Conservation (phyloP, 805 yeast genomes). For the Metschnikowia henanensis region DNA sequence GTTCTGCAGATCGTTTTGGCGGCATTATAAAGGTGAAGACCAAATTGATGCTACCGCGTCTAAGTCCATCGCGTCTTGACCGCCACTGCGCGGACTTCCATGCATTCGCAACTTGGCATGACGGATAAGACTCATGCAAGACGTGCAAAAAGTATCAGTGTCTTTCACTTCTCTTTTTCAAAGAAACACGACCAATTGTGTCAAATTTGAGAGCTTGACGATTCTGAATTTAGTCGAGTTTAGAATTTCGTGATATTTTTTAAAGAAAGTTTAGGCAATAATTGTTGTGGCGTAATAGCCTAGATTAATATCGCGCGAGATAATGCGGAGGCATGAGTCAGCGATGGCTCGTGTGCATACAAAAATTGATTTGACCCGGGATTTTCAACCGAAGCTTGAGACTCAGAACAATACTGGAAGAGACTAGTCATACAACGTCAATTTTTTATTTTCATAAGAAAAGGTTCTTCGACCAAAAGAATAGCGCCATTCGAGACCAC, state of each 20-base stretch:
- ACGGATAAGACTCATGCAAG: neutral
- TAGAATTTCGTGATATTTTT: too few species aligned
- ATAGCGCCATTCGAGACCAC: too few species aligned
- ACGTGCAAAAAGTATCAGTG: too few species aligned
- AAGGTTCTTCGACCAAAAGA: too few species aligned
- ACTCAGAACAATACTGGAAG: too few species aligned
- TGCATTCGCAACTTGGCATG: conserved; percentile 1
- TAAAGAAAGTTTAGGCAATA: too few species aligned
- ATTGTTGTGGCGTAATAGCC: too few species aligned
- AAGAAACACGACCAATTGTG: too few species aligned
- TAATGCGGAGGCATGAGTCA: conserved; percentile 1
- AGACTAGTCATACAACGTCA: too few species aligned
- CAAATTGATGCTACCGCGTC: neutral
- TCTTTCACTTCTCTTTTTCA: neutral
- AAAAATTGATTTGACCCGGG: conserved; percentile 4
- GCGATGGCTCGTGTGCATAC: conserved; percentile 3
- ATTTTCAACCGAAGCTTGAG: too few species aligned
- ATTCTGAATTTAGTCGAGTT: too few species aligned
- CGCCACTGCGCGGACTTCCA: conserved; percentile 10
- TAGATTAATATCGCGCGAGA: neutral
- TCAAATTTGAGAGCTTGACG: neutral
- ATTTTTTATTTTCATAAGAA: too few species aligned
- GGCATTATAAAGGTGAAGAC: conserved; percentile 1
- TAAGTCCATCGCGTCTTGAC: neutral
- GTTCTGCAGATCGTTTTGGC: conserved; percentile 7